Base-by-base conservation (phyloP, 768 basidiomycete genomes). In the Fomitopsis serialis region DNA sequence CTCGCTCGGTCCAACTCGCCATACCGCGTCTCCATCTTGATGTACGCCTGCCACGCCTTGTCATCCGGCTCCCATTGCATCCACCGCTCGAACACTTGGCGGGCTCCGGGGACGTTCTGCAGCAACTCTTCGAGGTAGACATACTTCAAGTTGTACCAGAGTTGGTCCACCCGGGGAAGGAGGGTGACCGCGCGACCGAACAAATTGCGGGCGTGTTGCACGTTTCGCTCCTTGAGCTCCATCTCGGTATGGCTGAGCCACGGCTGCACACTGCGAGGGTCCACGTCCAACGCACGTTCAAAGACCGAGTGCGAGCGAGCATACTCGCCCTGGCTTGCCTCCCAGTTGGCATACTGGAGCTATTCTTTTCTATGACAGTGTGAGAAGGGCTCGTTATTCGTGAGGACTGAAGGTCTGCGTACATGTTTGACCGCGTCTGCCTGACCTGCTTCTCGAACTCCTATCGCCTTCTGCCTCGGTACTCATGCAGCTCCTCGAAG, bases 61-160 rank as follows among this genome's bases (percentile, higher is more conserved):
- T 98, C 97, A 63, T 98, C 95, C 0, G 97, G 97, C 67, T 98
- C 97, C 97, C 97, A 98, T 59, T 92, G 82, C 93, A 98, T 96
- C 97, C 97, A 99, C 44, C 97, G 82, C 69, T 99, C 97, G 57
- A 98, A 99, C 52, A 98, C 92, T 66, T 98, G 96, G 9, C 97
- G 85, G 1, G 95, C 94, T 36, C 97, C 97, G 1, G 95, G 84
- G 29, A 99, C 87, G 64, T 99, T 98, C 63, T 95, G 89, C 12
- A 99, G 80, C 2, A 99, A 80, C 67, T 99, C 97, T 66, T 99
- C 97, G 51, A 99, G 82, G 70, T 97, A 98, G 55, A 99, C 96
- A 53, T 98, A 99, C 69, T 98, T n/a, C n/a, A n/a, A n/a, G n/a
- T n/a, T 98, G 81, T 98, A 98, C 97, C 97, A 98, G 7, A 99